Conservation (phyloP, 108 stramenopile genomes). For the Discostella stelligeroides region DNA sequence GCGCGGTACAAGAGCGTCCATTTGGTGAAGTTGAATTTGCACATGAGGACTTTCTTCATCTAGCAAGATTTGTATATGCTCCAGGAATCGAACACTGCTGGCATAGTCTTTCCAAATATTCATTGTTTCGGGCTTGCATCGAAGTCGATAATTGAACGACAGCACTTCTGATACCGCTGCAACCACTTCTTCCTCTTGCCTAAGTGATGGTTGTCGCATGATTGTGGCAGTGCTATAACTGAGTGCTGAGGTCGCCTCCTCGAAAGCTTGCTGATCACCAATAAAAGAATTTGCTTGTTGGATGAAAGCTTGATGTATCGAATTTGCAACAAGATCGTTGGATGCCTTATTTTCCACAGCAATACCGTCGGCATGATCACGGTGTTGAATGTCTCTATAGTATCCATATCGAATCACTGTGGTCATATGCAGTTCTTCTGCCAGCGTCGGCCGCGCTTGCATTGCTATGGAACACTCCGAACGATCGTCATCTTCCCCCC, state of each 20-base stretch:
- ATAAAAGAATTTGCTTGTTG: slow-evolving; percentile 8
- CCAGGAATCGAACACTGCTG: slow-evolving; percentile 18
- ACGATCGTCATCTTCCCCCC: slow-evolving; percentile 33
- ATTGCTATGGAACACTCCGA: slow-evolving; percentile 5
- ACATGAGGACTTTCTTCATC: not conserved
- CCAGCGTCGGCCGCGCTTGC: not conserved
- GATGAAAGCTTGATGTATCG: slow-evolving; percentile 38
- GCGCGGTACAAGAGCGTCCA: slow-evolving; percentile 44
- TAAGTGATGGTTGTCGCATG: slow-evolving; percentile 56
- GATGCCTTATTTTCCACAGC: not conserved
- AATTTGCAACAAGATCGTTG: slow-evolving; percentile 50
- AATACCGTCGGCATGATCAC: not conserved
- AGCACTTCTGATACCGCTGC: slow-evolving; percentile 38
- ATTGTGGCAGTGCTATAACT: slow-evolving; percentile 58
- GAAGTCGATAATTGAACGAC: slow-evolving; percentile 45
- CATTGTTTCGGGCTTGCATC: slow-evolving; percentile 1
- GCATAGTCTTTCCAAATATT: slow-evolving; percentile 42
- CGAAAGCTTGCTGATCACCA: slow-evolving; percentile 14
- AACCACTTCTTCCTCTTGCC: slow-evolving; percentile 59
- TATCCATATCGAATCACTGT: slow-evolving; percentile 47
- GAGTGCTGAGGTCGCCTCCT: slow-evolving; percentile 27
- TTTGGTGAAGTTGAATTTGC: slow-evolving; percentile 28
- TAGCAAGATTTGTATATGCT: slow-evolving; percentile 29
- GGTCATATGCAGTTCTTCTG: slow-evolving; percentile 29
- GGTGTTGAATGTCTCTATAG: not conserved